phyloP scores from a whole-genome alignment of 2,329 filamentous ascomycete species.

The Exophiala xenobiotica region DNA sequence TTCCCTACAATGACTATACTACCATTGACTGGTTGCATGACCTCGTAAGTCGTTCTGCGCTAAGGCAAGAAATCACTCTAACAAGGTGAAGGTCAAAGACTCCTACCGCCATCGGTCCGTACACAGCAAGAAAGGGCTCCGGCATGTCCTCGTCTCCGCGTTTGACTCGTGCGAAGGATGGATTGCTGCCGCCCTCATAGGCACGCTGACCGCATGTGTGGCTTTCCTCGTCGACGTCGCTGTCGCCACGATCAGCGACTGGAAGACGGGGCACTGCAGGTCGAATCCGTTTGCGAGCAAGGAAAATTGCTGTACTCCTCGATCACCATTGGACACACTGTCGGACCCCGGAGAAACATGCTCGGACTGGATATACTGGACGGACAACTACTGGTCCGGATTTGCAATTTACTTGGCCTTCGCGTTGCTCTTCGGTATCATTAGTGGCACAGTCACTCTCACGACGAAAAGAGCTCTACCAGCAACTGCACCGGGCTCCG shows the following conservation, averaged over 20 bases:
- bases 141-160: conserved; percentile 39
- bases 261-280: conserved; percentile 58
- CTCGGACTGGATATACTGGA: conserved; percentile 47
- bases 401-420: conserved; percentile 53
- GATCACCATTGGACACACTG: conserved; percentile 33
- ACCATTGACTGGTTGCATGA: conserved; percentile 65
- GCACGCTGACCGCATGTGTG: conserved; percentile 54
- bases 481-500: conserved; percentile 38
- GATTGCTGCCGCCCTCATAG: conserved; percentile 56
- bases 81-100: conserved; percentile 51
- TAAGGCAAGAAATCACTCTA: neutral
- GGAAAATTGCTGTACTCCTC: conserved; percentile 50
- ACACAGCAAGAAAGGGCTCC: conserved; percentile 45
- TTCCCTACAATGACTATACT: conserved; percentile 62
- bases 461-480: conserved; percentile 52
- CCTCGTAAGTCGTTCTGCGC: conserved; percentile 40
- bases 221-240: conserved; percentile 58
- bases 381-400: conserved; percentile 38
- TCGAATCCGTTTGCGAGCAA: conserved; percentile 47
- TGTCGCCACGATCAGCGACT: conserved; percentile 56
- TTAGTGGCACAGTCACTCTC: conserved; percentile 52
- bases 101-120: conserved; percentile 53
- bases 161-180: conserved; percentile 57
- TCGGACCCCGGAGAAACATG: conserved; percentile 38
- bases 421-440: conserved; percentile 51